phyloP scores from a whole-genome alignment of 495 filamentous ascomycete species.

The Penicillium robsamsonii region DNA sequence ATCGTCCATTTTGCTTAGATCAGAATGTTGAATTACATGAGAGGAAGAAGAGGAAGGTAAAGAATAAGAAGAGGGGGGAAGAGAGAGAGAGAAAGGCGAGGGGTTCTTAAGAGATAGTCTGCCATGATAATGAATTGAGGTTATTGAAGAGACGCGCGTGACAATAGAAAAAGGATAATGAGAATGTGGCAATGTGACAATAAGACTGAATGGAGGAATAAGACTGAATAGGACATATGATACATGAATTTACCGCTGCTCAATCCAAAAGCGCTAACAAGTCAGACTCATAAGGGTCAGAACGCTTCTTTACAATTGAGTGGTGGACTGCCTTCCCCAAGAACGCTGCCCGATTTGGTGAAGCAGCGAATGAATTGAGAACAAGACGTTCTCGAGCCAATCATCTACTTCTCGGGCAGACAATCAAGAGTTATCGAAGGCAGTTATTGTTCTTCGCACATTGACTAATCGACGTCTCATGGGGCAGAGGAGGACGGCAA shows the following conservation, averaged over 20 bases:
- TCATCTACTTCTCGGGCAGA: slow-evolving; percentile 28
- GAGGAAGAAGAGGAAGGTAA: not conserved
- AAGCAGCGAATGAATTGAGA: slow-evolving; percentile 35
- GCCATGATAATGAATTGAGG: not conserved
- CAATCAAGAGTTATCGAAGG: slow-evolving; percentile 36
- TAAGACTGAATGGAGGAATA: not conserved
- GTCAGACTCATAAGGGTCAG: slow-evolving; percentile 9
- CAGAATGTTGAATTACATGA: not conserved
- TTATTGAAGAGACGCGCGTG: slow-evolving; percentile 5
- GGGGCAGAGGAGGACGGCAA: slow-evolving; percentile 68
- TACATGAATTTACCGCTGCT: slow-evolving; percentile 34
- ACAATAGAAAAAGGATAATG: not conserved
- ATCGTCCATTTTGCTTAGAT: not conserved
- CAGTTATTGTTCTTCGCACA: slow-evolving; percentile 76
- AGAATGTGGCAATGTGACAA: not conserved
- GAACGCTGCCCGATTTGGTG: slow-evolving; percentile 26
- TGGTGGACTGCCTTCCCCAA: slow-evolving; percentile 42
- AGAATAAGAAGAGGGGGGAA: not conserved
- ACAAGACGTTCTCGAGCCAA: slow-evolving; percentile 40
- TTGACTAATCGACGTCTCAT: slow-evolving; percentile 91
- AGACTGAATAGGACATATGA: not conserved
- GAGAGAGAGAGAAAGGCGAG: not conserved
- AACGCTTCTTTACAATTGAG: slow-evolving; percentile 31
- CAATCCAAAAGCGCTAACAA: slow-evolving; percentile 27
- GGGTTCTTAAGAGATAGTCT: not conserved